Evolutionary conservation across 345 rosid genomes (phyloP).

Genomic region (Brassica juncea): DNA sequence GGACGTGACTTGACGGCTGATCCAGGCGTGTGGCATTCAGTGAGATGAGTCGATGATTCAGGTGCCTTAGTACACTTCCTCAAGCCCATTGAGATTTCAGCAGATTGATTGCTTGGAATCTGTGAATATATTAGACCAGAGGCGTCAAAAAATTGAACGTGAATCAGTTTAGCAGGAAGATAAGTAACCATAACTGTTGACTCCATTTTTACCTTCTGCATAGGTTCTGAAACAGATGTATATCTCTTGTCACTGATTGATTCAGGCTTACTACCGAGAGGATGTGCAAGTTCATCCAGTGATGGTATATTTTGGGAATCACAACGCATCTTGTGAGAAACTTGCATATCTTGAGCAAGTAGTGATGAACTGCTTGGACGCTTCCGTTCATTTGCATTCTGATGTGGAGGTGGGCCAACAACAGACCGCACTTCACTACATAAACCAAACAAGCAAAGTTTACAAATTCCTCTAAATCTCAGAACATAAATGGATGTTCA

Average conservation of each 20-base stretch:
- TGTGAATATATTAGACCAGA: slow-evolving; percentile 32
- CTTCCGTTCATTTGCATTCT: slow-evolving; percentile 50
- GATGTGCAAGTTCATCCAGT: slow-evolving; percentile 35
- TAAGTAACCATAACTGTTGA: slow-evolving; percentile 6
- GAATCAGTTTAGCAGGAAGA: slow-evolving; percentile 21
- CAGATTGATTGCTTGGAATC: slow-evolving; percentile 29
- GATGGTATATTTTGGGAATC: slow-evolving; percentile 35
- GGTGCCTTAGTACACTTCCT: slow-evolving; percentile 58
- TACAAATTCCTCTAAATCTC: slow-evolving; percentile 5
- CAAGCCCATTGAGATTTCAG: slow-evolving; percentile 54
- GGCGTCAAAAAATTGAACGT: slow-evolving; percentile 11
- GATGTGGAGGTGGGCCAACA: slow-evolving; percentile 48
- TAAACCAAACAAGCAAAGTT: slow-evolving; percentile 21
- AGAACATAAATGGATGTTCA: slow-evolving; percentile 7
- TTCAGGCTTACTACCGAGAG: slow-evolving; percentile 47
- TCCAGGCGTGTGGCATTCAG: slow-evolving; percentile 68
- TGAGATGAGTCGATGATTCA: slow-evolving; percentile 40
- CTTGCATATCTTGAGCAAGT: slow-evolving; percentile 43
- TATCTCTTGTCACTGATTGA: slow-evolving; percentile 40
- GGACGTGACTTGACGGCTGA: slow-evolving; percentile 49
- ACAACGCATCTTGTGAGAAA: slow-evolving; percentile 55
- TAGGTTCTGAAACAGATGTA: slow-evolving; percentile 28
- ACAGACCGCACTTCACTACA: slow-evolving; percentile 68
- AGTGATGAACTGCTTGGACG: slow-evolving; percentile 54
- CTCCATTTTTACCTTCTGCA: slow-evolving; percentile 48